phyloP scores from a whole-genome alignment of 352 stramenopile species.

The Phytophthora melonis region DNA sequence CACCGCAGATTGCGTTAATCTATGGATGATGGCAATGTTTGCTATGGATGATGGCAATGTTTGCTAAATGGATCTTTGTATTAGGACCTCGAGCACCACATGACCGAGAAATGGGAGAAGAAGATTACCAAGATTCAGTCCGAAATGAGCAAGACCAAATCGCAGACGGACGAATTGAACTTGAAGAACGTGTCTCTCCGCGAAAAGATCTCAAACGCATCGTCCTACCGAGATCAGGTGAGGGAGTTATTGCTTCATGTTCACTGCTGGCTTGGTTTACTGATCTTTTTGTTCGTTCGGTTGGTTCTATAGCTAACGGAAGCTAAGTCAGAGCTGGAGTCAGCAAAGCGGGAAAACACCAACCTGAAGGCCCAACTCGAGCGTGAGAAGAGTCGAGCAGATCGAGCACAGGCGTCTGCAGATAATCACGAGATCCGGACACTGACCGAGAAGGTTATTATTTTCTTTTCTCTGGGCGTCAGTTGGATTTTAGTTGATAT shows the following conservation, averaged over 20 bases:
- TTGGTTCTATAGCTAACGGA: constrained; percentile 56
- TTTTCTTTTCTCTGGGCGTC: not conserved
- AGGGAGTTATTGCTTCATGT: not conserved
- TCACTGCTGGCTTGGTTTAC: not conserved
- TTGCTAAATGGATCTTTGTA: not conserved
- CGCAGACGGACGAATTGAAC: constrained; percentile 78
- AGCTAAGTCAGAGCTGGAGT: constrained; percentile 61
- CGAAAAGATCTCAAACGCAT: constrained; percentile 72
- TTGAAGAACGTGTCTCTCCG: constrained; percentile 82
- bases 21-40: too few relatives aligned
- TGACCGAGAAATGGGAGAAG: constrained; percentile 83
- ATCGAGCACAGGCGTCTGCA: constrained; percentile 35
- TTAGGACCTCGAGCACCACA: constrained; percentile 68
- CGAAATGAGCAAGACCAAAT: constrained; percentile 72
- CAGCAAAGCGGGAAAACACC: constrained; percentile 57
- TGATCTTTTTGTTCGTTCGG: constrained; percentile 11
- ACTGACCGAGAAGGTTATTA: constrained; percentile 52
- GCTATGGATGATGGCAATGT: not conserved
- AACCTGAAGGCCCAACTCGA: constrained; percentile 60
- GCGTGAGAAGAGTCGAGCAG: constrained; percentile 43
- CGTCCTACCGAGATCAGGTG: constrained; percentile 79
- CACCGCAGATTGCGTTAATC: too few relatives aligned
- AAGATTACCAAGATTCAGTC: constrained; percentile 74
- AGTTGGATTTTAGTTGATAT: not conserved
- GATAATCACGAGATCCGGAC: constrained; percentile 48